Conservation (phyloP, 2,329 filamentous ascomycete species). For the Aureobasidium sp. region DNA sequence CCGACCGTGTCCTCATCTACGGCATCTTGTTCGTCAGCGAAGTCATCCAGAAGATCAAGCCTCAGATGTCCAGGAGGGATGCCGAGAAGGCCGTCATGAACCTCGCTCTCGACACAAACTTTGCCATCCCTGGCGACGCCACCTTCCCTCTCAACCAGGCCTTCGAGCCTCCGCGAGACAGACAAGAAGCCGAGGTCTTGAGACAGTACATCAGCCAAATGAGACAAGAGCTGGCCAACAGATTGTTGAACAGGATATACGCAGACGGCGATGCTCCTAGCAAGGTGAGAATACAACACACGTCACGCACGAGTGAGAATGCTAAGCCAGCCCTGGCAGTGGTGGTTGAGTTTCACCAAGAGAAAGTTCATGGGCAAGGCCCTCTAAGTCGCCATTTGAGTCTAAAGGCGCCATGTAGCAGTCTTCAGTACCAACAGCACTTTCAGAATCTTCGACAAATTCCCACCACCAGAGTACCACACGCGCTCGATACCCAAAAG, state of each 20-base stretch:
- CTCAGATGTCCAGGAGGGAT: slow-evolving; percentile 55
- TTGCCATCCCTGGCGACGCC: slow-evolving; percentile 88
- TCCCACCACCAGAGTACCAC: background rate
- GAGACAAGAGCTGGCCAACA: slow-evolving; percentile 76
- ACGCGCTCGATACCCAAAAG: background rate
- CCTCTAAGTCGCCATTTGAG: slow-evolving; percentile 21
- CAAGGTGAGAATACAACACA: slow-evolving; percentile 37
- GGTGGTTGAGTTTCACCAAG: slow-evolving; percentile 99
- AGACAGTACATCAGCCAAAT: slow-evolving; percentile 88
- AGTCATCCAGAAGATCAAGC: slow-evolving; percentile 78
- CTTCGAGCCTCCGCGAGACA: slow-evolving; percentile 78
- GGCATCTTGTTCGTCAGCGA: slow-evolving; percentile 93
- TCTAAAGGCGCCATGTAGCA: background rate
- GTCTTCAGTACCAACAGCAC: background rate
- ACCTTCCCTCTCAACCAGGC: slow-evolving; percentile 93
- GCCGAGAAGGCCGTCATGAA: slow-evolving; percentile 77
- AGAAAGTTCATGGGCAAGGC: slow-evolving; percentile 98
- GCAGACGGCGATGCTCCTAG: slow-evolving; percentile 60
- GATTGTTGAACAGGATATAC: slow-evolving; percentile 80
- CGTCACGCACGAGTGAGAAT: background rate
- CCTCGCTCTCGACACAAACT: slow-evolving; percentile 82
- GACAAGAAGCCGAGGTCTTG: slow-evolving; percentile 81
- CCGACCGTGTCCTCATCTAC: slow-evolving; percentile 90
- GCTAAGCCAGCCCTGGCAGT: slow-evolving; percentile 51
- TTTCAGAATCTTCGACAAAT: background rate